Evolutionary conservation across 495 filamentous ascomycete genomes (phyloP).

Genomic region (Clohesyomyces aquaticus): DNA sequence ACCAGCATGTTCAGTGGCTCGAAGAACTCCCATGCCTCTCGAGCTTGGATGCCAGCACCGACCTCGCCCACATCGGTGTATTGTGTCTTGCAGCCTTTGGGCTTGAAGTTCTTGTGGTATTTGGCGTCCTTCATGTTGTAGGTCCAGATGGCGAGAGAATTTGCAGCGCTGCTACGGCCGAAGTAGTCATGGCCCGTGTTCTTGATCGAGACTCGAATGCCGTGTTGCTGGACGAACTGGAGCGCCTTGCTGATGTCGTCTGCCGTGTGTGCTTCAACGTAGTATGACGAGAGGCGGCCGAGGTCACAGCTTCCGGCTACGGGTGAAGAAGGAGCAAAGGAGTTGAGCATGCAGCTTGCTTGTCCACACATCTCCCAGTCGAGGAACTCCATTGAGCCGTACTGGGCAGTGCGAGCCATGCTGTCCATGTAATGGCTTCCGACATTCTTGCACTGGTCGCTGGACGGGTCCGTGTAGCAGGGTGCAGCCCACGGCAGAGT

Average conservation of each 20-base stretch:
- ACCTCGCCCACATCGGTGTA: conserved; percentile 31
- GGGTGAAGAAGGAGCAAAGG: conserved; percentile 20
- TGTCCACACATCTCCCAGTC: conserved; percentile 36
- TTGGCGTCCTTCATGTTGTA: conserved; percentile 32
- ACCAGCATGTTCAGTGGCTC: conserved; percentile 28
- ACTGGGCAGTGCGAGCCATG: conserved; percentile 24
- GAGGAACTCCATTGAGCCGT: conserved; percentile 37
- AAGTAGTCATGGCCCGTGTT: conserved; percentile 43
- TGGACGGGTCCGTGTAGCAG: conserved; percentile 26
- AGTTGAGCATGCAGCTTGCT: conserved; percentile 26
- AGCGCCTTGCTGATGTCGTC: conserved; percentile 32
- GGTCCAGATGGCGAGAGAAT: conserved; percentile 39
- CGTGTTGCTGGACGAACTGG: conserved; percentile 32
- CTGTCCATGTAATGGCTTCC: conserved; percentile 25
- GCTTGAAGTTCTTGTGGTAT: conserved; percentile 27
- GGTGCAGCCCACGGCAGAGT: conserved; percentile 35
- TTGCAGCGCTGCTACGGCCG: conserved; percentile 31
- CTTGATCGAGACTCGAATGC: conserved; percentile 40
- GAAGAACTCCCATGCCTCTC: conserved; percentile 33
- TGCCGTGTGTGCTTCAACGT: conserved; percentile 30
- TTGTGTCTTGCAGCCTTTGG: conserved; percentile 26
- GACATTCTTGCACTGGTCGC: conserved; percentile 14
- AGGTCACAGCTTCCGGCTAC: conserved; percentile 31
- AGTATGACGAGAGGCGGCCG: conserved; percentile 35
- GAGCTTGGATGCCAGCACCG: conserved; percentile 30